Conservation (phyloP, 306 rosid species). For the Pyrus communis region DNA sequence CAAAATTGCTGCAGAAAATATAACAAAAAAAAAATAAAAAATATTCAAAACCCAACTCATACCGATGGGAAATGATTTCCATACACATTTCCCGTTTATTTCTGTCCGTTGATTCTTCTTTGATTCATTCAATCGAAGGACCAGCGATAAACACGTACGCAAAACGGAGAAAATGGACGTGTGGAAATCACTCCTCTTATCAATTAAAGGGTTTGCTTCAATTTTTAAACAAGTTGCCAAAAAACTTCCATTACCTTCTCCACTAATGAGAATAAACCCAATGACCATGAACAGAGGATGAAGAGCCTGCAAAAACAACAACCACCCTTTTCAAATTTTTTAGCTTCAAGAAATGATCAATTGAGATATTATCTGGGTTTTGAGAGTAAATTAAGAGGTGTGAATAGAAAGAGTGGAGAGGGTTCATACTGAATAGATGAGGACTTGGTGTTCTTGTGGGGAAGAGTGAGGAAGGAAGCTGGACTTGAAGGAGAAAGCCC, state of each 20-base stretch:
- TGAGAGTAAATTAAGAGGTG: neutral
- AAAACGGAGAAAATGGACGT: too few relatives aligned
- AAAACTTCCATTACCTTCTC: constrained; percentile 57
- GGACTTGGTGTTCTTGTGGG: constrained; percentile 27
- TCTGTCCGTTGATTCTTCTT: too few relatives aligned
- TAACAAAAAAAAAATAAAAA: neutral
- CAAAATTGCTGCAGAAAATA: constrained; percentile 52
- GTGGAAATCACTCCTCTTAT: neutral
- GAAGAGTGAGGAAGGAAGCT: constrained; percentile 56
- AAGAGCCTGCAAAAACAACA: constrained; percentile 46
- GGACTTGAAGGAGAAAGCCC: constrained; percentile 63
- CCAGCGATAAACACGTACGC: too few relatives aligned
- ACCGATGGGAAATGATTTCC: too few relatives aligned
- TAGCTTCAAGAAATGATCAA: neutral
- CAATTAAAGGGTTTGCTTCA: neutral
- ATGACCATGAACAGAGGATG: constrained; percentile 91
- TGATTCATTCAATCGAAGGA: too few relatives aligned
- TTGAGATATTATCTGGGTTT: neutral
- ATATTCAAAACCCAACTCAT: neutral
- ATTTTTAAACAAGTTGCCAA: neutral
- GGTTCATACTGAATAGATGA: constrained; percentile 43
- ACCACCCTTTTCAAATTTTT: neutral
- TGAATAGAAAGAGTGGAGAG: neutral
- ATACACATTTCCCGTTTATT: too few relatives aligned
- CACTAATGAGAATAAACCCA: constrained; percentile 76